Percentiles rank a stretch among this genome's conserved stretches.
These are phyloP conservation scores for Fusarium denticulatum DNA, from an alignment of 2,329 filamentous ascomycete species.

Conservation along the genomic window DNA sequence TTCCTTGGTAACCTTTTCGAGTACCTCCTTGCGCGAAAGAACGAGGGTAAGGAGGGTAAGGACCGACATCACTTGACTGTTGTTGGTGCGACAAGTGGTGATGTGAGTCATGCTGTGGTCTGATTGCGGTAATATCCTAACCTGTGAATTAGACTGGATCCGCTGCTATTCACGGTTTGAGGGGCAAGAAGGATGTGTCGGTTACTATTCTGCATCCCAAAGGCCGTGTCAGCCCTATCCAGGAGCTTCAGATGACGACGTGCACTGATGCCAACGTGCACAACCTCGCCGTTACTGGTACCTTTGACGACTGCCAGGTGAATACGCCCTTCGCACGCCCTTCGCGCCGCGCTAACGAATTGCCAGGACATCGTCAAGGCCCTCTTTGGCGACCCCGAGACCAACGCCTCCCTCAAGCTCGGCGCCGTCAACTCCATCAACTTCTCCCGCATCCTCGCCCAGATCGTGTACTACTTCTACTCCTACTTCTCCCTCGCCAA, in stretches of 20 bases:
- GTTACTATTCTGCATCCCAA: slow-evolving; percentile 95
- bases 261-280: slow-evolving; percentile 91
- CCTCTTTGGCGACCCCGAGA: slow-evolving; percentile 85
- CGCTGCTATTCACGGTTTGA: slow-evolving; percentile 92
- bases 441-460: slow-evolving; percentile 92
- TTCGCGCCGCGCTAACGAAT: not conserved
- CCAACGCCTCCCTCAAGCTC: slow-evolving; percentile 84
- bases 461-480: slow-evolving; percentile 97
- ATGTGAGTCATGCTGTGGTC: slow-evolving; percentile 47
- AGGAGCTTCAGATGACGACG: slow-evolving; percentile 98
- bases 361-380: slow-evolving; percentile 78
- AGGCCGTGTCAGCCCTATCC: slow-evolving; percentile 88
- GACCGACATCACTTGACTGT: slow-evolving; percentile 85
- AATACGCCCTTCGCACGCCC: not conserved
- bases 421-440: slow-evolving; percentile 98
- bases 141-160: slow-evolving; percentile 72
- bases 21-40: slow-evolving; percentile 84
- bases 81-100: slow-evolving; percentile 86
- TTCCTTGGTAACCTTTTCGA: slow-evolving; percentile 97
- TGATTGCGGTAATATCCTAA: slow-evolving; percentile 3
- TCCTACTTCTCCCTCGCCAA: slow-evolving; percentile 85
- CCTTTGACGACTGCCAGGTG: slow-evolving; percentile 95
- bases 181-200: slow-evolving; percentile 96
- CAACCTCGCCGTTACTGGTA: slow-evolving; percentile 88
- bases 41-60: slow-evolving; percentile 60